These are phyloP conservation scores for Candida dubliniensis DNA, from an alignment of 1,139 yeast species.

Conservation along the genomic window DNA sequence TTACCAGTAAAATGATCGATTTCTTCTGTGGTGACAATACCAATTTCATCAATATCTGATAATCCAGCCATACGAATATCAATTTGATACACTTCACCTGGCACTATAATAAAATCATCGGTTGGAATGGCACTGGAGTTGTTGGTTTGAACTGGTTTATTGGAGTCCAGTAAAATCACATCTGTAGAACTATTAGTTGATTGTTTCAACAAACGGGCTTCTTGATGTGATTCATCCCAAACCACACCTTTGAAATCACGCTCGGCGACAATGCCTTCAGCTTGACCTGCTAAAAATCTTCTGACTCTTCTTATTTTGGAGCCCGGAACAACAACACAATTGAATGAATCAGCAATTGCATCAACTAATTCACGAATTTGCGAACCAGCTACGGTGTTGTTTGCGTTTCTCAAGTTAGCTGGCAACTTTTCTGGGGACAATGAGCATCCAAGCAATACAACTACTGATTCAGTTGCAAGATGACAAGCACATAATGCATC, in stretches of 20 bases:
- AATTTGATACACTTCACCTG: slow-evolving; percentile 86
- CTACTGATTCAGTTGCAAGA: slow-evolving; percentile 81
- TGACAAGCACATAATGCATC: slow-evolving; percentile 89
- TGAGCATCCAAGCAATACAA: slow-evolving; percentile 71
- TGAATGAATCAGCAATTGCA: slow-evolving; percentile 73
- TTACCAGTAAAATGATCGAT: slow-evolving; percentile 65
- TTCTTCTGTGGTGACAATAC: slow-evolving; percentile 65
- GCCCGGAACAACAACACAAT: slow-evolving; percentile 87
- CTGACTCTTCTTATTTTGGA: slow-evolving; percentile 88
- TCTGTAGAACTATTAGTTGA: slow-evolving; percentile 35
- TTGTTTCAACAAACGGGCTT: slow-evolving; percentile 53
- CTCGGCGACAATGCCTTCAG: slow-evolving; percentile 88
- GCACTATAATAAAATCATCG: slow-evolving; percentile 68
- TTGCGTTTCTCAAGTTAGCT: slow-evolving; percentile 31
- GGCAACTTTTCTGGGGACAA: slow-evolving; percentile 76
- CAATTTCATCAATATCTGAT: slow-evolving; percentile 52
- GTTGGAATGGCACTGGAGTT: slow-evolving; percentile 59
- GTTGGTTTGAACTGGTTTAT: slow-evolving; percentile 19
- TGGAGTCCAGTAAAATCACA: slow-evolving; percentile 30
- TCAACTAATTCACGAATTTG: slow-evolving; percentile 76
- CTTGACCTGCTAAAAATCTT: slow-evolving; percentile 94
- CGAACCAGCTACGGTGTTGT: slow-evolving; percentile 56
- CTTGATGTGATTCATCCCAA: slow-evolving; percentile 87
- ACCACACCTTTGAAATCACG: slow-evolving; percentile 89
- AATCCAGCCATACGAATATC: slow-evolving; percentile 82